Percentiles rank a stretch among this genome's conserved stretches.
Evolutionary conservation across 2,329 filamentous ascomycete species (phyloP).

Genomic region (Cryphonectria naterciae): DNA sequence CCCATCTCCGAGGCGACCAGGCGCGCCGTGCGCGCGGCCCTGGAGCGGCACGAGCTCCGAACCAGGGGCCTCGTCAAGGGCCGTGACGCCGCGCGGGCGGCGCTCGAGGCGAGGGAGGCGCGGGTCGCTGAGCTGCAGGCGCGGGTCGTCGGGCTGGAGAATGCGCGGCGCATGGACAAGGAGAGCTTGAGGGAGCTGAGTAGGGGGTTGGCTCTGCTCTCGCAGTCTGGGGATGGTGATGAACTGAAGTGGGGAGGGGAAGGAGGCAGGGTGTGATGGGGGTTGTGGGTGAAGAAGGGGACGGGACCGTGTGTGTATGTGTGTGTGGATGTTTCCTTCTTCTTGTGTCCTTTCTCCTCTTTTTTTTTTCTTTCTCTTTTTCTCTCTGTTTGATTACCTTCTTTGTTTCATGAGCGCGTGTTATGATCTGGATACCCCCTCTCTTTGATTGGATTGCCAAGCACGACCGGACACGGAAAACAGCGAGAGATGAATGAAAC

Average conservation of each 20-base stretch:
- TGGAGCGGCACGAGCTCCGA: conserved; percentile 61
- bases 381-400: background rate
- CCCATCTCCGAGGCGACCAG: conserved; percentile 44
- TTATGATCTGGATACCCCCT: background rate
- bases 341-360: background rate
- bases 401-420: background rate
- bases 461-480: background rate
- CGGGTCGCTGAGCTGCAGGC: conserved; percentile 43
- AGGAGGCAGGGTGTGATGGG: background rate
- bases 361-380: background rate
- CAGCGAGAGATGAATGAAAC: background rate
- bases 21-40: conserved; percentile 45
- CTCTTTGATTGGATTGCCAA: background rate
- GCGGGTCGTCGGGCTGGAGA: conserved; percentile 45
- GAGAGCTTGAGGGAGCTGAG: conserved; percentile 28
- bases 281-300: background rate
- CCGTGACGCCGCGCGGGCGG: conserved; percentile 66
- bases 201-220: conserved; percentile 21
- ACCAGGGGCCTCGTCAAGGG: conserved; percentile 66
- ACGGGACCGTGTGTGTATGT: too few species aligned
- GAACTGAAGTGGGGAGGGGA: background rate
- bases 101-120: conserved; percentile 65
- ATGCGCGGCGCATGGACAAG: conserved; percentile 29
- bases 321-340: background rate
- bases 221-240: conserved; percentile 11